Evolutionary conservation across 768 basidiomycete genomes (phyloP), one percentile per base, ranked within the genome.

Genomic region (Xerocomellus dryophilus): DNA sequence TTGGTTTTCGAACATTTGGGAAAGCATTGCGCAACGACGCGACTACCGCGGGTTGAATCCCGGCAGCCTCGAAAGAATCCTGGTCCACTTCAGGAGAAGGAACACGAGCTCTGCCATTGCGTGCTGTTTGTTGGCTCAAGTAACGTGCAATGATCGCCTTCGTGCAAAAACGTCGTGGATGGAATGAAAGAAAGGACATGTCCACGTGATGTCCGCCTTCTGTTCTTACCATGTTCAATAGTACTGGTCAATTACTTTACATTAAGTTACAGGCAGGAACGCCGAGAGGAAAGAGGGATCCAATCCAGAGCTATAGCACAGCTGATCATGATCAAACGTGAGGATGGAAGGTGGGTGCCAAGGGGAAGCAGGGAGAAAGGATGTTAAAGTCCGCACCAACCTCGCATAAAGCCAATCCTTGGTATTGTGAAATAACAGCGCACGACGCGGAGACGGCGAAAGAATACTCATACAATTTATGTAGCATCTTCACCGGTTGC

Each of bases 1-100:
- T 90, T 4, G 88, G 86, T 35, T 67, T 53, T 54, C 71, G 66
- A 27, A 90, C 75, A 48, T 76, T 72, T 2, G 87, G 87, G 68
- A 89, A 90, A 15, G 86, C 85, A 14, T 63, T 65, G 34, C 71
- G 73, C 43, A 89, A 65, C 5, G 81, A 80, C 23, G 74, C 62
- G 11, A 77, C 74, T 31, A 87, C 74, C 25, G 72, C 62, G 17
- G 74, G 70, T 47, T 76, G 74, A 21, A 90, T 69, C 18, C 85
- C 85, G 7, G 83, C 71, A 17, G 74, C 72, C 63, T 79, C 75
- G 53, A 86, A 86, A 7, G 74, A 55, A 17, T 45, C 55, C 5
- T 50, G 53, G 21, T 53, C 60, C 1, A 2, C 25, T n/a, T 53
- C 42, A 44, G 27, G 41, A 21, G 36, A 46, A 46, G 38, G 17